Evolutionary conservation across 768 basidiomycete genomes (phyloP), one percentile per base, ranked within the genome.

Genomic region (Agrocybe praecox): DNA sequence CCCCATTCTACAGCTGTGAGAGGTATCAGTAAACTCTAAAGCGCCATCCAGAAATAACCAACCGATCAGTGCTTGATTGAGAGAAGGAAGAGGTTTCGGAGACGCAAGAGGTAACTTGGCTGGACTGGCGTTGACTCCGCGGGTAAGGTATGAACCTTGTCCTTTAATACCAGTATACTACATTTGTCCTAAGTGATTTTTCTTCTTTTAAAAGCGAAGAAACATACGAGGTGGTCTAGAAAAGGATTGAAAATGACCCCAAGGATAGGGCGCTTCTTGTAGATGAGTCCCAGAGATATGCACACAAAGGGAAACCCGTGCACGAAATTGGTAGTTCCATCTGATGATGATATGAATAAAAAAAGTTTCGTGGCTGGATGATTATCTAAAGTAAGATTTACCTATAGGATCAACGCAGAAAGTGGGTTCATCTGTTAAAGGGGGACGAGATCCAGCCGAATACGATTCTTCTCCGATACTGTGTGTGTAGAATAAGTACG

Each of bases 371-470:
- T 29, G 26, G 4, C 5, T 29, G 26, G 5, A 9, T 29, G 9
- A 5, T 5, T 29, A 9, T 29, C 5, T 29, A 29, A 29, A 29
- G n/a, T n/a, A 29, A 29, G 9, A n/a, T 42, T 29, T 62, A 88
- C 91, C 95, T 55, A 97, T 96, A 29, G 96, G 96, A 69, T 98
- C 96, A 44, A 96, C 92, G 65, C 96, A 97, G 77, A 91, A 99
- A 0, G 96, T 98, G 5, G 95, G 94, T 26, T 86, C 87, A 64
- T 97, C 90, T 1, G 92, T 93, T 55, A 96, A 72, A 11, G 86
- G 79, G 18, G 80, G 79, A 26, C 83, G 79, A 55, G 79, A 70
- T n/a, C 92, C 92, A 4, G 88, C 80, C 9, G 92, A 86, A 63
- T 90, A 95, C 0, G 90, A 90, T 74, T 98, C 96, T 68, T 99